phyloP scores from a whole-genome alignment of 2,329 filamentous ascomycete genomes.

The Verticillium dahliae region DNA sequence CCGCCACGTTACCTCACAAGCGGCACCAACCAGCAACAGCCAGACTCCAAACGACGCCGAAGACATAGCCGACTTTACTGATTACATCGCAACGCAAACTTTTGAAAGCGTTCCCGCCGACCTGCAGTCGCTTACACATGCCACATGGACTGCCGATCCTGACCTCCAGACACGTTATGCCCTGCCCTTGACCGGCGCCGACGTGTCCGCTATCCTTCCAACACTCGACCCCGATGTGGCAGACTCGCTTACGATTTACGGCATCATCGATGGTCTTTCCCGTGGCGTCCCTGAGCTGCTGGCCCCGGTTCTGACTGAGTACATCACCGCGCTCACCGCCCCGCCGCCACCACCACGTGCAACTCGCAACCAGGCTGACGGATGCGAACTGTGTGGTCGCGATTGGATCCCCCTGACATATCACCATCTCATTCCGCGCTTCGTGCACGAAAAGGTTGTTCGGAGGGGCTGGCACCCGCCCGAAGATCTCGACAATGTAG shows the following conservation, averaged over 20 bases:
- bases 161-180: constrained; percentile 49
- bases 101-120: constrained; percentile 58
- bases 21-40: neutral
- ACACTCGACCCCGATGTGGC: constrained; percentile 51
- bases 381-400: constrained; percentile 72
- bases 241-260: constrained; percentile 64
- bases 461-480: constrained; percentile 74
- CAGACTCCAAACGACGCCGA: constrained; percentile 39
- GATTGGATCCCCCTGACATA: constrained; percentile 73
- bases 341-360: constrained; percentile 57
- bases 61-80: constrained; percentile 73
- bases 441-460: constrained; percentile 67
- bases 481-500: constrained; percentile 71
- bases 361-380: constrained; percentile 42
- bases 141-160: constrained; percentile 41
- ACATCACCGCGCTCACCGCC: constrained; percentile 49
- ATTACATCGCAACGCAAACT: constrained; percentile 67
- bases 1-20: neutral
- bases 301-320: constrained; percentile 54
- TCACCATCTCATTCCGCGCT: constrained; percentile 78
- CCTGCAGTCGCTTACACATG: constrained; percentile 56
- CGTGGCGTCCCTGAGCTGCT: constrained; percentile 45
- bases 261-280: constrained; percentile 42
- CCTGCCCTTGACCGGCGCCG: constrained; percentile 44
- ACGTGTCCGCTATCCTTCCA: constrained; percentile 44